A percentile compares a stretch with the other conserved stretches of the same genome.
phyloP scores from a whole-genome alignment of 2,329 filamentous ascomycete genomes.

The Furcasterigmium furcatum region DNA sequence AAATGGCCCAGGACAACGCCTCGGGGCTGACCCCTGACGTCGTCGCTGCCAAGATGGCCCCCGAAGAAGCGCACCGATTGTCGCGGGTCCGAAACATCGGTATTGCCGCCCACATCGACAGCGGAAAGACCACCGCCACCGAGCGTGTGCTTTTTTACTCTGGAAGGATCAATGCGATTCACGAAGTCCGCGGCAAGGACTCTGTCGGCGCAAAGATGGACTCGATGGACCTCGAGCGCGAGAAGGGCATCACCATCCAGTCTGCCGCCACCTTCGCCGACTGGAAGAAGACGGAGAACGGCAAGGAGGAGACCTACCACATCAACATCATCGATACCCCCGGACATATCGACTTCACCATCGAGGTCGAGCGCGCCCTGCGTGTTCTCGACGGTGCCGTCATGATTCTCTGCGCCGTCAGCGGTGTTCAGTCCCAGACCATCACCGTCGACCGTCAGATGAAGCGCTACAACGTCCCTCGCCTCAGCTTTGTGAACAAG shows the following conservation, averaged over 20 bases:
- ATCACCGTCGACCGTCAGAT: constrained; percentile 98
- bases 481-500: constrained; percentile 97
- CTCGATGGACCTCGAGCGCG: constrained; percentile 97
- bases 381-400: constrained; percentile 94
- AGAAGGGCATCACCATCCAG: constrained; percentile 98
- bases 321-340: constrained; percentile 99
- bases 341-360: constrained; percentile 98
- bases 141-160: constrained; percentile 98
- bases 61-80: constrained; percentile 74
- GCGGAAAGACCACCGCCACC: constrained; percentile 93
- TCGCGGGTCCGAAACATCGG: constrained; percentile 91
- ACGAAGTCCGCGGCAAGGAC: constrained; percentile 95
- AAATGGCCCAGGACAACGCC: constrained; percentile 51
- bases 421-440: constrained; percentile 95
- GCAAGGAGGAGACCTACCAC: constrained; percentile 87
- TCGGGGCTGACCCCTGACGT: constrained; percentile 50
- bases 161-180: constrained; percentile 92
- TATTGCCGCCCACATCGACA: constrained; percentile 98
- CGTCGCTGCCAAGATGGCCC: constrained; percentile 75
- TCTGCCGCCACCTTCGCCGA: constrained; percentile 97
- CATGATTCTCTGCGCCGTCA: constrained; percentile 97
- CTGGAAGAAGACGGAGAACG: constrained; percentile 84
- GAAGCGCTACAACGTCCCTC: constrained; percentile 94
- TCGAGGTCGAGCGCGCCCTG: constrained; percentile 94
- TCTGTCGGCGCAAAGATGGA: constrained; percentile 98